A percentile compares a stretch with the other conserved stretches of the same genome.
Evolutionary conservation across 2,329 filamentous ascomycete genomes (phyloP).

Genomic region (Fusarium stilboides): DNA sequence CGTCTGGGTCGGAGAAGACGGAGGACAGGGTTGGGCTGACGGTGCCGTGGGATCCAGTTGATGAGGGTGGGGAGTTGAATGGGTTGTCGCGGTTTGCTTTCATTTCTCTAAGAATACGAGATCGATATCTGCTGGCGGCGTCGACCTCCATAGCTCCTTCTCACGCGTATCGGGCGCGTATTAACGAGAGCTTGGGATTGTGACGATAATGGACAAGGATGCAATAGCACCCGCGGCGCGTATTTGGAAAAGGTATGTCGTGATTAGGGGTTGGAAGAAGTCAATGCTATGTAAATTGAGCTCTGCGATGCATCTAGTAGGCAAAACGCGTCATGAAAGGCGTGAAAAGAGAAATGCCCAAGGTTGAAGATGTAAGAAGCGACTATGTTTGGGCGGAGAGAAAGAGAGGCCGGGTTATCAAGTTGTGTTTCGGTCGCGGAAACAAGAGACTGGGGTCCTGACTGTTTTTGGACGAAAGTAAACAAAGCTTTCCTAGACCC

Average conservation of each 20-base stretch:
- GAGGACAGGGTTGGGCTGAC: conserved; percentile 69
- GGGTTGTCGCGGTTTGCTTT: conserved; percentile 68
- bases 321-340: conserved; percentile 31
- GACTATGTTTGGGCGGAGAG: conserved; percentile 26
- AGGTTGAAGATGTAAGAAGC: conserved; percentile 32
- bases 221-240: conserved; percentile 45
- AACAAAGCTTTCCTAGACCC: conserved; percentile 50
- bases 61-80: conserved; percentile 72
- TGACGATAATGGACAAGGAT: conserved; percentile 39
- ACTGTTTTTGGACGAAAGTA: conserved; percentile 56
- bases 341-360: conserved; percentile 27
- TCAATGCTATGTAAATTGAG: conserved; percentile 42
- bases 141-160: conserved; percentile 60
- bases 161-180: conserved; percentile 45
- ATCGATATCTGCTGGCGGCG: conserved; percentile 60
- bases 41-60: conserved; percentile 71
- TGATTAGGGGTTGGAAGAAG: conserved; percentile 20
- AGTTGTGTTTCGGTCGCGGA: conserved; percentile 44
- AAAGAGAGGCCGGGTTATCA: conserved; percentile 41
- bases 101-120: conserved; percentile 67
- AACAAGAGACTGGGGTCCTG: conserved; percentile 33
- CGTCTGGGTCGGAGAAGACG: conserved; percentile 67
- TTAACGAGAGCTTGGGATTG: conserved; percentile 38
- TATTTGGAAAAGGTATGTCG: conserved; percentile 32
- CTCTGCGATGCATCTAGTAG: conserved; percentile 33